Conservation (phyloP, 1,284 basidiomycete species). For the Trametes hirsuta region DNA sequence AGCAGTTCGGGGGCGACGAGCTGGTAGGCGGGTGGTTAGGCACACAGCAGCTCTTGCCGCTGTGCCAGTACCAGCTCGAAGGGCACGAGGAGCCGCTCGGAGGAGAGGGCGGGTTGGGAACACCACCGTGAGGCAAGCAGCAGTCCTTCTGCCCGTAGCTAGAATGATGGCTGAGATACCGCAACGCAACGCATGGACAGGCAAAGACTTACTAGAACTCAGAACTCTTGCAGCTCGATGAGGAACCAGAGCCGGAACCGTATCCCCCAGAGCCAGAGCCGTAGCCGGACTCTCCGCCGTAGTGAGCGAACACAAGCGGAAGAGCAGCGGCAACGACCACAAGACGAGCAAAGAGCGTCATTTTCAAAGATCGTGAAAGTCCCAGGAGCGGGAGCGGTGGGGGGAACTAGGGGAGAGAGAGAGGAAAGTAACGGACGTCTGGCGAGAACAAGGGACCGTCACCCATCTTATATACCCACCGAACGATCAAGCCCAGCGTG, state of each 20-base stretch:
- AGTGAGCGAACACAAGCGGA: constrained; percentile 32
- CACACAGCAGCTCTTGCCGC: constrained; percentile 48
- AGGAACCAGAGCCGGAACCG: constrained; percentile 3
- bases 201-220: constrained; percentile 32
- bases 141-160: constrained; percentile 50
- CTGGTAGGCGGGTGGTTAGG: constrained; percentile 36
- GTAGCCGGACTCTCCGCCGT: neutral
- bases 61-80: constrained; percentile 37
- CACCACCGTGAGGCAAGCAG: constrained; percentile 55
- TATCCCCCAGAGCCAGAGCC: neutral
- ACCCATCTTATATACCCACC: constrained; percentile 20
- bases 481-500: constrained; percentile 12
- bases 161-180: neutral
- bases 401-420: constrained; percentile 19
- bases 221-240: constrained; percentile 13
- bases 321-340: constrained; percentile 32
- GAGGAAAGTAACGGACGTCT: constrained; percentile 29
- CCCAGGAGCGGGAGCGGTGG: constrained; percentile 29
- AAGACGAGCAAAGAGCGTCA: constrained; percentile 35
- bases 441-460: constrained; percentile 12
- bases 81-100: constrained; percentile 52
- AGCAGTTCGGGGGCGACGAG: constrained; percentile 51
- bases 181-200: neutral
- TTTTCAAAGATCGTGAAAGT: constrained; percentile 33
- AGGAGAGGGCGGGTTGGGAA: constrained; percentile 43